A percentile compares a stretch with the other conserved stretches of the same genome.
Evolutionary conservation across 495 filamentous ascomycete species (phyloP).

Genomic region (Penicillium malachiteum): DNA sequence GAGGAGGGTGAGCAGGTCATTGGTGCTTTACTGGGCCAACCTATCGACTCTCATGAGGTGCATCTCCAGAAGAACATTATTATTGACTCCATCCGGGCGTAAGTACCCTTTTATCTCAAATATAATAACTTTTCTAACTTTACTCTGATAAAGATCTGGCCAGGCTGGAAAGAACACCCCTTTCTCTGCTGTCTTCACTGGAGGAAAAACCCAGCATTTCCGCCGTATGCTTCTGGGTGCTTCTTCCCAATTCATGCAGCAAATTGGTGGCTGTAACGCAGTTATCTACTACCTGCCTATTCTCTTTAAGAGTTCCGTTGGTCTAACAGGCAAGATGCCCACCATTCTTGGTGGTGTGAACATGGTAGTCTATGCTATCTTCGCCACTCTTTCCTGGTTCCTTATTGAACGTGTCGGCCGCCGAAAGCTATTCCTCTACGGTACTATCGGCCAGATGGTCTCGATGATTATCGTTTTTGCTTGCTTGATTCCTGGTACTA

Average conservation of each 20-base stretch:
- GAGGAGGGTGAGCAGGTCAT: slow-evolving; percentile 47
- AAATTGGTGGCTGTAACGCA: slow-evolving; percentile 66
- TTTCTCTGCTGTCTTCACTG: slow-evolving; percentile 18
- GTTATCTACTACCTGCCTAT: slow-evolving; percentile 78
- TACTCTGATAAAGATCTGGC: background rate
- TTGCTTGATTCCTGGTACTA: slow-evolving; percentile 1
- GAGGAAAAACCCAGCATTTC: slow-evolving; percentile 33
- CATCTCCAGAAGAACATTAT: slow-evolving; percentile 56
- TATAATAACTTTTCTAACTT: slow-evolving; percentile 42
- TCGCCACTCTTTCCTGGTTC: slow-evolving; percentile 41
- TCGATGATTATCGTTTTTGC: slow-evolving; percentile 6
- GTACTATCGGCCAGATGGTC: slow-evolving; percentile 49
- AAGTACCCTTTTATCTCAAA: slow-evolving; percentile 8
- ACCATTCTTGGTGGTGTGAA: slow-evolving; percentile 71
- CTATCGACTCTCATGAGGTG: slow-evolving; percentile 13
- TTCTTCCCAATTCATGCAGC: slow-evolving; percentile 61
- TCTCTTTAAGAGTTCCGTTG: slow-evolving; percentile 60
- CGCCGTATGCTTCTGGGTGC: slow-evolving; percentile 33
- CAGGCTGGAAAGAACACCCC: background rate
- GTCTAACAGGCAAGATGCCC: slow-evolving; percentile 53
- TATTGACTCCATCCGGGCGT: slow-evolving; percentile 56
- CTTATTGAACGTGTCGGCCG: slow-evolving; percentile 69
- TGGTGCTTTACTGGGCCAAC: slow-evolving; percentile 2
- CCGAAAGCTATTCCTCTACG: slow-evolving; percentile 60
- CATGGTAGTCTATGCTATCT: slow-evolving; percentile 71